Conservation (phyloP, 371 early-diverging fungal species). For the Rhizopus arrhizus region DNA sequence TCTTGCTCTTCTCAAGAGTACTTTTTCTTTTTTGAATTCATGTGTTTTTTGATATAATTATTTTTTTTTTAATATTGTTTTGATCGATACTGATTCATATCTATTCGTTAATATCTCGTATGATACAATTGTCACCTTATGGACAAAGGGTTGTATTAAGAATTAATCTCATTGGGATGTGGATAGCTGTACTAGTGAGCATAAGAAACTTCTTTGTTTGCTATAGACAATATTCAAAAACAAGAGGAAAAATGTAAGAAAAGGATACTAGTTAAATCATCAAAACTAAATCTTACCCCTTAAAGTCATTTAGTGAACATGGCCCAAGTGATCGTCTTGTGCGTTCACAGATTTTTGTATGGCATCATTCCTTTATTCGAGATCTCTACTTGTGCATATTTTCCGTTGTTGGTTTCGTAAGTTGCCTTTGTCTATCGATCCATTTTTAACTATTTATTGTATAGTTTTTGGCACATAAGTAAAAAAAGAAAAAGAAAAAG, state of each 20-base stretch:
- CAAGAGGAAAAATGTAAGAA: slow-evolving; percentile 46
- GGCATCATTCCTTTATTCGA: slow-evolving; percentile 51
- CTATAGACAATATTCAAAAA: slow-evolving; percentile 39
- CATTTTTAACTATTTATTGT: too few species aligned
- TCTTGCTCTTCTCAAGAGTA: too few species aligned
- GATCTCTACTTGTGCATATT: slow-evolving; percentile 45
- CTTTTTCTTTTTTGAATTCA: too few species aligned
- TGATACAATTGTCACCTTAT: slow-evolving; percentile 44
- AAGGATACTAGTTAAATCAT: not conserved
- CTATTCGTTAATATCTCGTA: not conserved
- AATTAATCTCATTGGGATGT: slow-evolving; percentile 50
- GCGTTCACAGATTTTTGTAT: slow-evolving; percentile 40
- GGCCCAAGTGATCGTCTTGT: slow-evolving; percentile 40
- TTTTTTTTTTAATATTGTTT: too few species aligned
- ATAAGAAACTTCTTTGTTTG: slow-evolving; percentile 42
- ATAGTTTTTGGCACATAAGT: too few species aligned
- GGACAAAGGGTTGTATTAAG: slow-evolving; percentile 45
- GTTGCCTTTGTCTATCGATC: slow-evolving; percentile 8
- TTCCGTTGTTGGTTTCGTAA: slow-evolving; percentile 53
- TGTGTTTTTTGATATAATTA: too few species aligned
- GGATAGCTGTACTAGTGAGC: slow-evolving; percentile 44
- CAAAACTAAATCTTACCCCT: not conserved
- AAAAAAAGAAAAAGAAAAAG: too few species aligned
- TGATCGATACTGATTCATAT: too few species aligned
- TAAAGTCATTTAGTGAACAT: slow-evolving; percentile 47